Conservation (phyloP, 805 yeast species). For the Suhomyces sp. region DNA sequence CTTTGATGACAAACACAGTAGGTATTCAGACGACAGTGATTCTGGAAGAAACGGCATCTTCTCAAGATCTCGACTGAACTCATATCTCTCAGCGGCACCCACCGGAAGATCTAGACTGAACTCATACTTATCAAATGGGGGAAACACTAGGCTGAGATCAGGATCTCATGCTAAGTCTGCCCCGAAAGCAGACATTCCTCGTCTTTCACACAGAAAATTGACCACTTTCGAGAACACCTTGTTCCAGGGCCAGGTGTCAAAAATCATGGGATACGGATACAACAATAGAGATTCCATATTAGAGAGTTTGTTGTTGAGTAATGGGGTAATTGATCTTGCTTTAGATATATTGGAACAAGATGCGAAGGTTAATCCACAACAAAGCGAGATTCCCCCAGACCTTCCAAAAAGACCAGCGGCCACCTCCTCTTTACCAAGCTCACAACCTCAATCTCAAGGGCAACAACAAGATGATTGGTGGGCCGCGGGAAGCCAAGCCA, state of each 20-base stretch:
- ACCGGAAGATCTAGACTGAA: constrained; percentile 11
- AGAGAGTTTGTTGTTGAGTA: constrained; percentile 59
- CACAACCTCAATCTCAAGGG: constrained; percentile 15
- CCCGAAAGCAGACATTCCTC: constrained; percentile 24
- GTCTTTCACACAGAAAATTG: constrained; percentile 48
- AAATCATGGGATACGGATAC: constrained; percentile 51
- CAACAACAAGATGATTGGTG: constrained; percentile 30
- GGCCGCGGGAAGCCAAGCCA: constrained; percentile 10
- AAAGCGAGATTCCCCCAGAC: constrained; percentile 47
- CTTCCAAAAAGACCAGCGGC: constrained; percentile 39
- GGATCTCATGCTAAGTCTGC: constrained; percentile 1
- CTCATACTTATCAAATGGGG: constrained; percentile 8
- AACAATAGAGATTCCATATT: constrained; percentile 52
- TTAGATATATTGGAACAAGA: constrained; percentile 51
- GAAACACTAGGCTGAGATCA: constrained; percentile 12
- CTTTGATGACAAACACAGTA: constrained; percentile 26
- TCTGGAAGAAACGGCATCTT: constrained; percentile 3
- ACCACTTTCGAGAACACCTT: constrained; percentile 52
- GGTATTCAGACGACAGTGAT: constrained; percentile 21
- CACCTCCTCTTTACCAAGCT: constrained; percentile 15
- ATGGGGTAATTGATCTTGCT: constrained; percentile 61
- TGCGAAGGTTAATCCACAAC: constrained; percentile 28
- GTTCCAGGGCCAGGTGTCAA: constrained; percentile 48
- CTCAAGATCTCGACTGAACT: constrained; percentile 11
- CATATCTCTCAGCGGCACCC: not conserved